Conservation (phyloP, 2,329 filamentous ascomycete species). For the Bipolaris victoriae region DNA sequence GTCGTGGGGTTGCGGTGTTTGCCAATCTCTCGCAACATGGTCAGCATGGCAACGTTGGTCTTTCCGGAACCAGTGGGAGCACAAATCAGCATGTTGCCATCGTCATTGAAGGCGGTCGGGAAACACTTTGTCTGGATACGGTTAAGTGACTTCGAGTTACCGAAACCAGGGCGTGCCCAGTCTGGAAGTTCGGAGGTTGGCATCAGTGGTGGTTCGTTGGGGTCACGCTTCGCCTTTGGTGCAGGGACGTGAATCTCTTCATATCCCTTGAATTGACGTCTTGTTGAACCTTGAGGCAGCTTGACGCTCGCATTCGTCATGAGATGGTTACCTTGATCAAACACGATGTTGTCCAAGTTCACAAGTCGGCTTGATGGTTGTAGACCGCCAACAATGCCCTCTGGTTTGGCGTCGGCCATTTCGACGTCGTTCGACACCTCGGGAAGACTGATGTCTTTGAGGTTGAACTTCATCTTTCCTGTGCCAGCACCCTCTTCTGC, state of each 20-base stretch:
- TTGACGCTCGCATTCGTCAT: slow-evolving; percentile 99
- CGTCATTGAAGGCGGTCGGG: slow-evolving; percentile 86
- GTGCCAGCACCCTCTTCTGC: slow-evolving; percentile 61
- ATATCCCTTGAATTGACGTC: slow-evolving; percentile 95
- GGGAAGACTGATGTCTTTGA: slow-evolving; percentile 86
- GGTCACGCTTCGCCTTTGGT: slow-evolving; percentile 84
- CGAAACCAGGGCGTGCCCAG: slow-evolving; percentile 88
- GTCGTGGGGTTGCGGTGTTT: slow-evolving; percentile 89
- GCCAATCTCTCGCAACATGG: slow-evolving; percentile 93
- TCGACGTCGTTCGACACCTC: slow-evolving; percentile 58
- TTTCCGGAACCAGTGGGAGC: slow-evolving; percentile 97
- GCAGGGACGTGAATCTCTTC: slow-evolving; percentile 97
- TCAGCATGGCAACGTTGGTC: slow-evolving; percentile 97
- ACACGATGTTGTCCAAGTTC: slow-evolving; percentile 94
- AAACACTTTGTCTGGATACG: slow-evolving; percentile 95
- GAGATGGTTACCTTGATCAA: slow-evolving; percentile 96
- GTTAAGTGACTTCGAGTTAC: slow-evolving; percentile 84
- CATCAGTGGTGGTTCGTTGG: slow-evolving; percentile 75
- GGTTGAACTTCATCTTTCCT: slow-evolving; percentile 81
- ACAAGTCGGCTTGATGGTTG: slow-evolving; percentile 87
- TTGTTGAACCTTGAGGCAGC: slow-evolving; percentile 91
- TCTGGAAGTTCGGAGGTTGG: slow-evolving; percentile 88
- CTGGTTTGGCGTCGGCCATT: slow-evolving; percentile 51
- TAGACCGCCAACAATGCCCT: slow-evolving; percentile 74
- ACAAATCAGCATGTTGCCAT: slow-evolving; percentile 97